Conservation (phyloP, 148 eudicot species). For the Camellia lanceoleosa region DNA sequence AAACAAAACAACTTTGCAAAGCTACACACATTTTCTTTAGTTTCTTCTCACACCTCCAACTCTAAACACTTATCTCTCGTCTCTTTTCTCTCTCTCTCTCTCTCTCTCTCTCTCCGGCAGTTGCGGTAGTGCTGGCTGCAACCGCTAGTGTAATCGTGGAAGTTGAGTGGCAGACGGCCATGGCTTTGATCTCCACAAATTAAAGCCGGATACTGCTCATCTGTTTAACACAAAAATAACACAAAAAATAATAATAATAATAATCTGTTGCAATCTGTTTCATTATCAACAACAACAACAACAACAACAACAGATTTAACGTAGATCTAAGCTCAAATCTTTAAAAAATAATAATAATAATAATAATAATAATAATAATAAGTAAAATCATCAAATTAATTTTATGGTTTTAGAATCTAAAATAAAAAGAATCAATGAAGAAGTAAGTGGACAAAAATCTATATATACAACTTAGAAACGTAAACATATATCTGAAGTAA, state of each 20-base stretch:
- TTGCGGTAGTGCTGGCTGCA: not conserved
- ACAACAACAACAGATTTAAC: not conserved
- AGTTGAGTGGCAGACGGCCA: not conserved
- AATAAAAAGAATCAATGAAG: not conserved
- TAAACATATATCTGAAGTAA: too few species aligned
- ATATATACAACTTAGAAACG: not conserved
- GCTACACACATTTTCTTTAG: not conserved
- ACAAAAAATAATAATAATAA: not conserved
- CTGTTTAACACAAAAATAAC: not conserved
- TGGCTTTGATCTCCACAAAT: not conserved
- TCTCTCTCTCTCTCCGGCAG: not conserved
- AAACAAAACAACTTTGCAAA: not conserved
- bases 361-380: not conserved
- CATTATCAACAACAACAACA: too few species aligned
- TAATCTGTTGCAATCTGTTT: not conserved
- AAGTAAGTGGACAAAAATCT: not conserved
- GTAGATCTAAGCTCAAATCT: not conserved
- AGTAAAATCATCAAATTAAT: not conserved
- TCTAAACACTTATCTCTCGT: not conserved
- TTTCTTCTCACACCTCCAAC: not conserved
- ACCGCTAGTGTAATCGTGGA: not conserved
- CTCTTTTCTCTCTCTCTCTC: not conserved
- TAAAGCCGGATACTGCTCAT: not conserved
- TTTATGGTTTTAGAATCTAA: not conserved
- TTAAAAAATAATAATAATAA: too few species aligned